Conservation (phyloP, 306 rosid species). For the Purshia tridentata region DNA sequence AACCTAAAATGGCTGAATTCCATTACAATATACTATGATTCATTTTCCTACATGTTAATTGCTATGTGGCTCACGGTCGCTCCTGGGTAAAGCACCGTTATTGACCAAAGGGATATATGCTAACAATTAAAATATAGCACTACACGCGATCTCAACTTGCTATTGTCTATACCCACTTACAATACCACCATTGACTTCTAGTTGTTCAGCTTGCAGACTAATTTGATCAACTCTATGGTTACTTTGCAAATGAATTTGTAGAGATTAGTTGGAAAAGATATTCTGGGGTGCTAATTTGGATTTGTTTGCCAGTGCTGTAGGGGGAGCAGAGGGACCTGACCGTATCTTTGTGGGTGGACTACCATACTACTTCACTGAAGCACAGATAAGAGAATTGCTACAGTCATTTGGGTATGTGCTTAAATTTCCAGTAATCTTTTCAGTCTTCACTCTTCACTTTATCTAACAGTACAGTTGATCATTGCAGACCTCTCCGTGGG, state of each 20-base stretch:
- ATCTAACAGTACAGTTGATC: constrained; percentile 24
- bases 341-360: constrained; percentile 87
- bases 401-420: constrained; percentile 69
- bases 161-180: no score
- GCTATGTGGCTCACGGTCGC: no score
- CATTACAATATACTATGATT: no score
- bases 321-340: constrained; percentile 76
- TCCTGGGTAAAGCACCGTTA: no score
- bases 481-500: constrained; percentile 67
- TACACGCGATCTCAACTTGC: no score
- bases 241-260: not conserved
- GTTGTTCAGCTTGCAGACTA: constrained; percentile 8
- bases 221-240: not conserved
- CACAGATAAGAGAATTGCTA: constrained; percentile 66
- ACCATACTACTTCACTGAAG: constrained; percentile 78
- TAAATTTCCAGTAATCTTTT: not conserved
- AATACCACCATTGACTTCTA: no score
- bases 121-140: no score
- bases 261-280: constrained; percentile 15
- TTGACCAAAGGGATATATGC: no score
- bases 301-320: constrained; percentile 46
- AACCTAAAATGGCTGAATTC: no score
- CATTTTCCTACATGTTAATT: no score
- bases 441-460: not conserved
- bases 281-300: constrained; percentile 25